Evolutionary conservation across 768 basidiomycete genomes (phyloP).

Genomic region (Cubamyces lactineus): DNA sequence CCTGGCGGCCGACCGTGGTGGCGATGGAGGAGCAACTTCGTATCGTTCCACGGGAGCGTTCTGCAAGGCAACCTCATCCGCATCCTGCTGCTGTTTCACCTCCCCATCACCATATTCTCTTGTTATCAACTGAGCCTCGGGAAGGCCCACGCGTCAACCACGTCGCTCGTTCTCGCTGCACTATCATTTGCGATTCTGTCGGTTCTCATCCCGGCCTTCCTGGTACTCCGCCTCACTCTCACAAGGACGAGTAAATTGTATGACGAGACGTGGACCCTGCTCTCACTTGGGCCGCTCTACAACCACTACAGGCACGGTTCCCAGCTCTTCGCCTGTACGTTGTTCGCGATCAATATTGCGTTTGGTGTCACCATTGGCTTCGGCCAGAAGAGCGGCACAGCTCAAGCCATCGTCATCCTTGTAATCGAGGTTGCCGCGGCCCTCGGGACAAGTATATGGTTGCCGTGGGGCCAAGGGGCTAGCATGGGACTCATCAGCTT

Average conservation of each 20-base stretch:
- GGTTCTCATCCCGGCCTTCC: conserved; percentile 70
- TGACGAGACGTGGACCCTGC: conserved; percentile 90
- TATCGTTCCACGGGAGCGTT: conserved; percentile 80
- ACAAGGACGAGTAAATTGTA: conserved; percentile 91
- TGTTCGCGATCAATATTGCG: conserved; percentile 81
- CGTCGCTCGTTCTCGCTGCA: conserved; percentile 77
- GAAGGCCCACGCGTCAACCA: conserved; percentile 50
- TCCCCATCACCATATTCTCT: conserved; percentile 92
- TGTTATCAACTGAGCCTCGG: conserved; percentile 80
- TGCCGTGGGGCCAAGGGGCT: conserved; percentile 96
- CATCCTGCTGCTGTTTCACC: conserved; percentile 89
- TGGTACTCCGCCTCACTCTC: conserved; percentile 76
- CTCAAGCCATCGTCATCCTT: conserved; percentile 89
- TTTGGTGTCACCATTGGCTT: conserved; percentile 87
- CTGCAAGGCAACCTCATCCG: conserved; percentile 92
- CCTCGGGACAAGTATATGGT: conserved; percentile 88
- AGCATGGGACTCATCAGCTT: conserved; percentile 97
- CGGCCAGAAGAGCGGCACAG: conserved; percentile 87
- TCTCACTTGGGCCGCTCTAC: conserved; percentile 90
- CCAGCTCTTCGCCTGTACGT: conserved; percentile 82
- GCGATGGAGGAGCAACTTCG: conserved; percentile 61
- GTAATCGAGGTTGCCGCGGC: conserved; percentile 87
- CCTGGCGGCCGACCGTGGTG: conserved; percentile 44
- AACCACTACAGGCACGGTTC: conserved; percentile 93
- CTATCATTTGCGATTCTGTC: conserved; percentile 82